Evolutionary conservation across 768 basidiomycete genomes (phyloP).

Genomic region (Panaeolus cyanescens): DNA sequence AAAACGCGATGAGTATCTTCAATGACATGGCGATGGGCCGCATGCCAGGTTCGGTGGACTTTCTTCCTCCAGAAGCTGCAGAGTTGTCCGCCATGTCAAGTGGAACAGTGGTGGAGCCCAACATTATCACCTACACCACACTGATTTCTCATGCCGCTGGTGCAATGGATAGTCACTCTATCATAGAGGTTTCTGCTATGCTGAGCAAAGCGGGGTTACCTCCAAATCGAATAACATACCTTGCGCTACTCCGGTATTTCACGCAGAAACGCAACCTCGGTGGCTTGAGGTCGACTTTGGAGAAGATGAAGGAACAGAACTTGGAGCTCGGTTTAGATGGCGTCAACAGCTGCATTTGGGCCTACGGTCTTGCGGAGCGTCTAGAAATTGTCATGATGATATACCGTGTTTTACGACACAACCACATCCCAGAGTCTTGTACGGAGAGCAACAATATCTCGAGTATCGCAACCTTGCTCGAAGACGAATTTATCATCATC

Average conservation of each 20-base stretch:
- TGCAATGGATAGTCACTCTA: constrained; percentile 39
- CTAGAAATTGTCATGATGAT: constrained; percentile 60
- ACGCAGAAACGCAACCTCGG: constrained; percentile 44
- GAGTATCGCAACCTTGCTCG: constrained; percentile 36
- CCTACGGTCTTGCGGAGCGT: constrained; percentile 54
- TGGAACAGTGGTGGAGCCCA: constrained; percentile 42
- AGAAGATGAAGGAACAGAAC: constrained; percentile 50
- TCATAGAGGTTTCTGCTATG: constrained; percentile 56
- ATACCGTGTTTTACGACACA: constrained; percentile 65
- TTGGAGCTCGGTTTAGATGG: constrained; percentile 63
- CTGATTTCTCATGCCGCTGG: constrained; percentile 65
- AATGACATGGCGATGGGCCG: constrained; percentile 55
- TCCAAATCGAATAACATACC: constrained; percentile 64
- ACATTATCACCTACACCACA: constrained; percentile 70
- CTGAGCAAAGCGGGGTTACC: constrained; percentile 53
- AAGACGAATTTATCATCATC: constrained; percentile 49
- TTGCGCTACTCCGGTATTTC: constrained; percentile 61
- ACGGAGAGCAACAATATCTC: constrained; percentile 35
- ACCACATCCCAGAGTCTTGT: constrained; percentile 39
- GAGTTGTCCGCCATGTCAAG: neutral
- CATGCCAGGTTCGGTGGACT: constrained; percentile 37
- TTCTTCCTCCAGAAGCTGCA: constrained; percentile 11
- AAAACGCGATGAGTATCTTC: constrained; percentile 59
- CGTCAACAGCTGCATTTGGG: constrained; percentile 72
- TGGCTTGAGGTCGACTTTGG: constrained; percentile 57